Percentiles rank a stretch among this genome's conserved stretches.
Evolutionary conservation across 441 rosid genomes (phyloP).

Genomic region (Codiaeum variegatum): DNA sequence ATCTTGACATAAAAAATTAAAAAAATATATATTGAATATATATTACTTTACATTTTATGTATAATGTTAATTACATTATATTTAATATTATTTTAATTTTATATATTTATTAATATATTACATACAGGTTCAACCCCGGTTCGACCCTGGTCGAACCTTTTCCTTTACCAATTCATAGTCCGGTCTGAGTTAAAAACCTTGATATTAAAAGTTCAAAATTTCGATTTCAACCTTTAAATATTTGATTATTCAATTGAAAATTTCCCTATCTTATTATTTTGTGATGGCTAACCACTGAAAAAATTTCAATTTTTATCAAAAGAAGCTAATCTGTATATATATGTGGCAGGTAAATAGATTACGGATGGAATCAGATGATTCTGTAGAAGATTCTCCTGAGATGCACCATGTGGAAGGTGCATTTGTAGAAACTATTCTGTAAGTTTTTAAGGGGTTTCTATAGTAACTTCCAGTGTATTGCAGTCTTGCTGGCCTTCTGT

Average conservation of each 20-base stretch:
- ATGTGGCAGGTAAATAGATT: conserved; percentile 64
- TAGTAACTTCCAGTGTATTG: not conserved
- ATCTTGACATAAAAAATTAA: too few species aligned
- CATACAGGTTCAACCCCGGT: too few species aligned
- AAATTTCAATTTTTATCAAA: not conserved
- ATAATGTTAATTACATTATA: too few species aligned
- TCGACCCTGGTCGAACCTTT: too few species aligned
- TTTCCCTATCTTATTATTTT: not conserved
- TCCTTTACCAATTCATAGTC: too few species aligned
- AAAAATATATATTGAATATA: too few species aligned
- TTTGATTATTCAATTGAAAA: not conserved
- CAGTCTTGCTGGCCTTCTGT: not conserved
- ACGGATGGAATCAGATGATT: conserved; percentile 60
- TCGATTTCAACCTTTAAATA: not conserved
- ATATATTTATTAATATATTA: too few species aligned
- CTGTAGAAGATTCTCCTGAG: conserved; percentile 63
- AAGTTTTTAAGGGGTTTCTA: conserved; percentile 31
- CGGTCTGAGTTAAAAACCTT: too few species aligned
- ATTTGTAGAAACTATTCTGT: conserved; percentile 88
- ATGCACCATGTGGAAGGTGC: conserved; percentile 89
- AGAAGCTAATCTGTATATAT: conserved; percentile 14
- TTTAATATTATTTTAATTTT: too few species aligned
- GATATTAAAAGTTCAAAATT: too few species aligned
- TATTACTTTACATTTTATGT: too few species aligned
- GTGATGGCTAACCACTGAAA: not conserved